Evolutionary conservation across 179 eudicot species (phyloP).

Genomic region (Drosera spatulata): DNA sequence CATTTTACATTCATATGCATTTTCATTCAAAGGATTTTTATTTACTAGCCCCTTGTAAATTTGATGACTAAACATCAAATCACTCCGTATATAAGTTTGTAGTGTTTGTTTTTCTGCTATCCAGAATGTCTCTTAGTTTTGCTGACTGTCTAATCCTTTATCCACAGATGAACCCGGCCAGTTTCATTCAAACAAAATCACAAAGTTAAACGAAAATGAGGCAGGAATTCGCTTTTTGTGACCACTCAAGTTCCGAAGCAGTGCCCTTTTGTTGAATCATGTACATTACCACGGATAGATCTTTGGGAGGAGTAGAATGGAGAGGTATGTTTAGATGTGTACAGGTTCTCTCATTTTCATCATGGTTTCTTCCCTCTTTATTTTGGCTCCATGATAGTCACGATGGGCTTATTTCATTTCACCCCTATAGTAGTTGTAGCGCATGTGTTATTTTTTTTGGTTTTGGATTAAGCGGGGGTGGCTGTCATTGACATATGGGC

Average conservation of each 20-base stretch:
- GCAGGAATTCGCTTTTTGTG: not conserved
- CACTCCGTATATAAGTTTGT: too few relatives aligned
- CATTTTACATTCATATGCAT: too few relatives aligned
- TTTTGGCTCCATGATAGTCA: conserved; percentile 1
- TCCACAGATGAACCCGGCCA: too few relatives aligned
- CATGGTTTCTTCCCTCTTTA: not conserved
- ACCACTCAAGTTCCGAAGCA: conserved; percentile 4
- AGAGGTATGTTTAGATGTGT: conserved; percentile 7
- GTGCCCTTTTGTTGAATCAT: conserved; percentile 2
- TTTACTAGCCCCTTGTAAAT: too few relatives aligned
- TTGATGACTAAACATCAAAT: too few relatives aligned
- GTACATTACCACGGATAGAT: conserved; percentile 8
- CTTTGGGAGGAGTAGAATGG: conserved; percentile 1
- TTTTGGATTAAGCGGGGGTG: conserved; percentile 2
- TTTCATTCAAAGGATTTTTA: too few relatives aligned
- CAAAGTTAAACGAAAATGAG: not conserved
- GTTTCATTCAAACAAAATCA: too few relatives aligned
- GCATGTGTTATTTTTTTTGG: not conserved
- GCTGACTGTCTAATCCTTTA: too few relatives aligned
- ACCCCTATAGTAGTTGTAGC: conserved; percentile 5
- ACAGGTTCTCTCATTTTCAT: conserved; percentile 2
- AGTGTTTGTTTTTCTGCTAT: too few relatives aligned
- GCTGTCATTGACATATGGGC: conserved; percentile 6
- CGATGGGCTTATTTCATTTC: not conserved
- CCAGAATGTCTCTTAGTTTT: too few relatives aligned